These are phyloP conservation scores for Hemileccinum rubropunctum DNA, from an alignment of 768 basidiomycete genomes.

Conservation along the genomic window DNA sequence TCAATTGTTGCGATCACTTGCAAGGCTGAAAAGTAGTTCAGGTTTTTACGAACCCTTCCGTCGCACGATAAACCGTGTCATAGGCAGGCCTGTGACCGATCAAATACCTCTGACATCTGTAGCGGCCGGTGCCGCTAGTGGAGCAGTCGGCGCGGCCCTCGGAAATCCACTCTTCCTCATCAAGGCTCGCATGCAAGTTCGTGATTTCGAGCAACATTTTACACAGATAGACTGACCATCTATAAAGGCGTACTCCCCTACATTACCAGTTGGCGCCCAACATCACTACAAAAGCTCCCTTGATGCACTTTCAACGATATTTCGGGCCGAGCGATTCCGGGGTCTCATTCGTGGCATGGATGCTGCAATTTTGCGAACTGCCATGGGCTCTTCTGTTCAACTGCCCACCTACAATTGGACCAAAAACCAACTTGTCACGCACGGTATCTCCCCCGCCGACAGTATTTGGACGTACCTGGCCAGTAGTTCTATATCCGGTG, in stretches of 20 bases:
- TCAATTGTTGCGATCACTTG: neutral
- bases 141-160: slow-evolving; percentile 80
- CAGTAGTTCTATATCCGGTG: slow-evolving; percentile 86
- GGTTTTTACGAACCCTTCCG: slow-evolving; percentile 97
- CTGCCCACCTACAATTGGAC: slow-evolving; percentile 94
- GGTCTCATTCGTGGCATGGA: slow-evolving; percentile 91
- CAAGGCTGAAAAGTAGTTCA: slow-evolving; percentile 30
- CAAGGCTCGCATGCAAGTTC: slow-evolving; percentile 96
- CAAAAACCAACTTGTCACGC: slow-evolving; percentile 71
- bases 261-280: slow-evolving; percentile 91
- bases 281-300: slow-evolving; percentile 86
- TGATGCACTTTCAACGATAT: slow-evolving; percentile 79
- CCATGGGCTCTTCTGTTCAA: slow-evolving; percentile 96
- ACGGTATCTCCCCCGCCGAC: slow-evolving; percentile 68
- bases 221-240: slow-evolving; percentile 1
- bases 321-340: slow-evolving; percentile 67
- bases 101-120: slow-evolving; percentile 77
- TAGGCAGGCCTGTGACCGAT: slow-evolving; percentile 62
- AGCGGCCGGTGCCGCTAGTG: slow-evolving; percentile 84
- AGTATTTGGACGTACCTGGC: slow-evolving; percentile 85
- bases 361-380: slow-evolving; percentile 89
- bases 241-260: slow-evolving; percentile 85
- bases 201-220: neutral
- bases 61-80: slow-evolving; percentile 57
- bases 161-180: slow-evolving; percentile 93